Conservation (phyloP, 1,284 basidiomycete species). For the Irpex sp. region DNA sequence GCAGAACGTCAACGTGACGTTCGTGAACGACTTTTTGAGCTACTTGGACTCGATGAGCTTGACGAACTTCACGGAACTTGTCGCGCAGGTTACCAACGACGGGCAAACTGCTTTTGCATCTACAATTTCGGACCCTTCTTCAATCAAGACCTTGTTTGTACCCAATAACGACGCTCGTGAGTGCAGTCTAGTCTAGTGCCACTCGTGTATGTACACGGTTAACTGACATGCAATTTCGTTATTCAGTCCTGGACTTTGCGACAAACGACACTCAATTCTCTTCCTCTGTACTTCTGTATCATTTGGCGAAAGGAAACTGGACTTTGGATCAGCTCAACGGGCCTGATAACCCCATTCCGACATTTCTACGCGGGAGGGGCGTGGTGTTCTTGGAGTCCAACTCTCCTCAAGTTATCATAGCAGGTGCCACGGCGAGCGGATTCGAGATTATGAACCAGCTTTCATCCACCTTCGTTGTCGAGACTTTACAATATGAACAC, state of each 20-base stretch:
- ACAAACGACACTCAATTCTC: conserved; percentile 3
- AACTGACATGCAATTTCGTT: not conserved
- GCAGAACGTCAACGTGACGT: not conserved
- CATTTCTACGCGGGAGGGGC: conserved; percentile 3
- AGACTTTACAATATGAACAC: not conserved
- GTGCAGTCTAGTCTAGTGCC: not conserved
- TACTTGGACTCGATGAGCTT: not conserved
- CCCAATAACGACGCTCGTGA: conserved; percentile 12
- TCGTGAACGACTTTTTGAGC: not conserved
- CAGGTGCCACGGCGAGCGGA: not conserved
- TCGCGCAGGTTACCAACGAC: conserved; percentile 3
- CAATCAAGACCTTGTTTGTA: conserved; percentile 7
- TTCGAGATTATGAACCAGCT: conserved; percentile 5
- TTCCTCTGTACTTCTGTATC: conserved; percentile 4
- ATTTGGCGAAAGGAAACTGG: conserved; percentile 4
- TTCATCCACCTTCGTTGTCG: not conserved
- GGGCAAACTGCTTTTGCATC: not conserved
- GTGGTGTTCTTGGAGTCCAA: conserved; percentile 1
- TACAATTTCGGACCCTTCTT: conserved; percentile 1
- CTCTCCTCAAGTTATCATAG: not conserved
- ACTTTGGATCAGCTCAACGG: not conserved
- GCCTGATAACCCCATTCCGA: conserved; percentile 4
- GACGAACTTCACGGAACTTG: conserved; percentile 8
- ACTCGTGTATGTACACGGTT: no score
- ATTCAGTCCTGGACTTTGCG: not conserved